Percentiles rank a stretch among this genome's conserved stretches.
These are phyloP conservation scores for Thymus mandschuricus DNA, from an alignment of 257 asterid species.

Conservation along the genomic window DNA sequence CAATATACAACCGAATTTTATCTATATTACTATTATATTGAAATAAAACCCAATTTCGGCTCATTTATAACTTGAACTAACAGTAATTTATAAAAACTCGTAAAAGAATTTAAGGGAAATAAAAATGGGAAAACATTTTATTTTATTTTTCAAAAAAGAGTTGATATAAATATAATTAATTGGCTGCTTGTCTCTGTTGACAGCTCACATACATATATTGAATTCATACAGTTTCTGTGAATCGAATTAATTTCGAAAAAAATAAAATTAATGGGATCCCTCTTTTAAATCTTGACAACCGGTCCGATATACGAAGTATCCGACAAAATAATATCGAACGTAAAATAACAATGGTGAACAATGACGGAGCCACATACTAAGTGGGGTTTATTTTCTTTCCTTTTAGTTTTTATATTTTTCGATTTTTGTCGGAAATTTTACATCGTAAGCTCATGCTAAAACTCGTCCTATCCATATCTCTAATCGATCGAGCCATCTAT, in stretches of 20 bases:
- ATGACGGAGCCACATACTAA: no score
- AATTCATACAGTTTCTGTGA: neutral
- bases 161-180: neutral
- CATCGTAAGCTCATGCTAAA: no score
- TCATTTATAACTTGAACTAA: slow-evolving; percentile 38
- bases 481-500: no score
- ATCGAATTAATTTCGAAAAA: neutral
- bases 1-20: slow-evolving; percentile 32
- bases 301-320: no score
- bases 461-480: no score
- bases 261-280: neutral
- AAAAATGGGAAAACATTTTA: neutral
- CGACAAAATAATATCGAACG: no score
- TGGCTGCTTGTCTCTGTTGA: slow-evolving; percentile 16
- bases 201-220: slow-evolving; percentile 28
- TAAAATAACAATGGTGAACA: no score
- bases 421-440: neutral
- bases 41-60: slow-evolving; percentile 29
- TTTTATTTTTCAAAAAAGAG: slow-evolving; percentile 7
- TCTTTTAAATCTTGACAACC: neutral
- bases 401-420: no score
- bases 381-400: no score
- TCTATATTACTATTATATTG: neutral
- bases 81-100: slow-evolving; percentile 7
- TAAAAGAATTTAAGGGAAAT: slow-evolving; percentile 6